Base-by-base conservation (phyloP, 2,329 filamentous ascomycete species). In the Harringtonia aguacate region DNA sequence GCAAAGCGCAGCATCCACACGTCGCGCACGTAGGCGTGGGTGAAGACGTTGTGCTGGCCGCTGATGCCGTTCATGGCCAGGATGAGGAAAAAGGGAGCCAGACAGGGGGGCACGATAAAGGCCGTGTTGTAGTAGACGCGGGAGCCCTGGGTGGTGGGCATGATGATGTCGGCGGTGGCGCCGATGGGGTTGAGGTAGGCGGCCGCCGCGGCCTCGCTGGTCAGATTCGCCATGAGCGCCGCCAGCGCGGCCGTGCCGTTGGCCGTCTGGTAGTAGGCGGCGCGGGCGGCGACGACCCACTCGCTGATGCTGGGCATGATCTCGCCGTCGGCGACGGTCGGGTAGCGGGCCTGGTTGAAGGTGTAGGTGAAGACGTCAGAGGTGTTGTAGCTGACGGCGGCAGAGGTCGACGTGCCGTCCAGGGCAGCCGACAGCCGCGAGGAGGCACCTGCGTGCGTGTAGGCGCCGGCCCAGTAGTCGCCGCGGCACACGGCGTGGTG, bases 71-170 rank as follows among this genome's bases (percentile, higher is more conserved):
- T 61, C 38, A 59, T 57, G 45, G 47, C 54, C 44, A 49, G 41
- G 36, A 61, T 48, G 42, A 47, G 53, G 47, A 61, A 60, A 48
- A 60, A 59, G 18, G 57, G 55, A 21, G 59, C 55, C 0, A 67
- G 52, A 3, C 60, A 51, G 2, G 60, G 54, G 40, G 65, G 53
- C 28, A 65, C 58, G 14, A 66, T 62, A 39, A 58, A 58, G 18
- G 65, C 50, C 0, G 64, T 67, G 51, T 67, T 67, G 48, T 61
- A 60, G 4, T 64, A 51, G 12, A 57, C 50, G 14, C 57, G 54
- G 0, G 55, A 48, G 20, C 57, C 62, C 44, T 66, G 64, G 6
- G 52, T 53, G 5, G 61, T 63, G 0, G 60, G 57, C 39, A 48
- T 48, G 18, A 63, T 57, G 36, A 62, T 48, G 28, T 55, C 49